These are phyloP conservation scores for Talaromyces funiculosus DNA, from an alignment of 2,329 filamentous ascomycete genomes.

Conservation along the genomic window DNA sequence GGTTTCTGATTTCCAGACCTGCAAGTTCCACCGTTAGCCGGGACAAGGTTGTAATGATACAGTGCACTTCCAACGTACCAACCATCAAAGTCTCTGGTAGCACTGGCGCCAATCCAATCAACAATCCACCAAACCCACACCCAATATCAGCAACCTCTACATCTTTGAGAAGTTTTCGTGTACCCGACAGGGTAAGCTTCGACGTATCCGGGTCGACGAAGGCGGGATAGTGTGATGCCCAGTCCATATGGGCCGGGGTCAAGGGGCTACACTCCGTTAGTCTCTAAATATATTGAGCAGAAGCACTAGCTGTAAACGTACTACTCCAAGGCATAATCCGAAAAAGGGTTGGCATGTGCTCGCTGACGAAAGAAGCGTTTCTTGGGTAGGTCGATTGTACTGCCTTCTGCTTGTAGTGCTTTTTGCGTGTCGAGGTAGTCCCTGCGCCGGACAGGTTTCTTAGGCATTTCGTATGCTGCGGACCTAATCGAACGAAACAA, in stretches of 20 bases:
- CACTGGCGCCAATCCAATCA: slow-evolving; percentile 75
- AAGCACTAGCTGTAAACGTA: slow-evolving; percentile 43
- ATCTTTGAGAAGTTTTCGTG: slow-evolving; percentile 53
- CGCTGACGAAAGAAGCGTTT: slow-evolving; percentile 97
- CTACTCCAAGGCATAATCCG: slow-evolving; percentile 87
- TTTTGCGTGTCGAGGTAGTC: slow-evolving; percentile 55
- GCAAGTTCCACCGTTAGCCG: slow-evolving; percentile 1
- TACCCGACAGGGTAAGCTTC: slow-evolving; percentile 28
- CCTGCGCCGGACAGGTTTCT: slow-evolving; percentile 42
- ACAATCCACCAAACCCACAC: slow-evolving; percentile 88
- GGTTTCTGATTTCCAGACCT: slow-evolving; percentile 88
- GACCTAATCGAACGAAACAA: neutral
- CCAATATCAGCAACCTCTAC: slow-evolving; percentile 95
- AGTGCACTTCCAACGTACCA: slow-evolving; percentile 49
- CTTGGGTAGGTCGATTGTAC: slow-evolving; percentile 62
- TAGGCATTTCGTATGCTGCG: slow-evolving; percentile 38
- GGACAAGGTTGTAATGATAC: neutral
- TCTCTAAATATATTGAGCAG: neutral
- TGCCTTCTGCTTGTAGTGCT: slow-evolving; percentile 21
- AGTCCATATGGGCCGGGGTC: slow-evolving; percentile 81
- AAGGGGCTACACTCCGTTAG: slow-evolving; percentile 56
- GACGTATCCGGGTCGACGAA: slow-evolving; percentile 48
- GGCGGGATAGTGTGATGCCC: slow-evolving; percentile 75
- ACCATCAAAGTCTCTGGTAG: slow-evolving; percentile 78
- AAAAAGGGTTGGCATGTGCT: slow-evolving; percentile 97